A percentile compares a stretch with the other conserved stretches of the same genome.
Conservation (phyloP, 495 filamentous ascomycete species). For the Parmelia sp. region DNA sequence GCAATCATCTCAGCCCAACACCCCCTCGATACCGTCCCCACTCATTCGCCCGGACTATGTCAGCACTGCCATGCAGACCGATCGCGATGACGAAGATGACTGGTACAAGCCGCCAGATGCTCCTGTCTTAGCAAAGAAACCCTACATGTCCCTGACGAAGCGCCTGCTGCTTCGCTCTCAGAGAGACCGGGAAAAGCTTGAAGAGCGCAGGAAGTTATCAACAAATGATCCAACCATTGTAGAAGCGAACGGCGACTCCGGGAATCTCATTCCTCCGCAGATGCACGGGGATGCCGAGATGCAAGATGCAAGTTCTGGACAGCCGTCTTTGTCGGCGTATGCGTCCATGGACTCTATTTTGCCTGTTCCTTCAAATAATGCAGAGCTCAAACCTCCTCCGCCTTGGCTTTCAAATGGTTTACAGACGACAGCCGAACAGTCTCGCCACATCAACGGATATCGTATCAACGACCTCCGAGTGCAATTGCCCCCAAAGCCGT, state of each 20-base stretch:
- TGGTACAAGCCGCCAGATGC: slow-evolving; percentile 18
- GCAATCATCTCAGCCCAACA: slow-evolving; percentile 33
- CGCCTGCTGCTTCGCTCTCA: slow-evolving; percentile 42
- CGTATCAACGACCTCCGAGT: slow-evolving; percentile 34
- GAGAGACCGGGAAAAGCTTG: slow-evolving; percentile 36
- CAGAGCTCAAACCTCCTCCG: slow-evolving; percentile 27
- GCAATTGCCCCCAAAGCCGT: slow-evolving; percentile 36
- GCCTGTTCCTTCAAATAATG: slow-evolving; percentile 1
- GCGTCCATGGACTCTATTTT: slow-evolving; percentile 5
- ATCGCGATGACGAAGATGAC: slow-evolving; percentile 34
- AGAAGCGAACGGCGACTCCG: background rate
- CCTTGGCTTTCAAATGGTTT: slow-evolving; percentile 17
- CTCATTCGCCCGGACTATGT: slow-evolving; percentile 37
- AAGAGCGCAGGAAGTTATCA: slow-evolving; percentile 26
- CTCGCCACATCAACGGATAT: slow-evolving; percentile 31
- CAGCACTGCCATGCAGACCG: slow-evolving; percentile 43
- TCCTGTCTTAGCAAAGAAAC: slow-evolving; percentile 23
- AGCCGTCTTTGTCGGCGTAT: background rate
- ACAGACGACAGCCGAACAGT: slow-evolving; percentile 34
- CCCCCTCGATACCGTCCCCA: slow-evolving; percentile 28
- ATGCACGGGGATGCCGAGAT: slow-evolving; percentile 35
- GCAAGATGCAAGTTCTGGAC: slow-evolving; percentile 26
- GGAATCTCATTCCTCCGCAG: slow-evolving; percentile 1
- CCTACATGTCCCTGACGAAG: slow-evolving; percentile 37
- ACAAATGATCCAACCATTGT: background rate